Evolutionary conservation across 2,329 filamentous ascomycete genomes (phyloP), one percentile per base, ranked within the genome.

Genomic region (Calonectria multiphialidica): DNA sequence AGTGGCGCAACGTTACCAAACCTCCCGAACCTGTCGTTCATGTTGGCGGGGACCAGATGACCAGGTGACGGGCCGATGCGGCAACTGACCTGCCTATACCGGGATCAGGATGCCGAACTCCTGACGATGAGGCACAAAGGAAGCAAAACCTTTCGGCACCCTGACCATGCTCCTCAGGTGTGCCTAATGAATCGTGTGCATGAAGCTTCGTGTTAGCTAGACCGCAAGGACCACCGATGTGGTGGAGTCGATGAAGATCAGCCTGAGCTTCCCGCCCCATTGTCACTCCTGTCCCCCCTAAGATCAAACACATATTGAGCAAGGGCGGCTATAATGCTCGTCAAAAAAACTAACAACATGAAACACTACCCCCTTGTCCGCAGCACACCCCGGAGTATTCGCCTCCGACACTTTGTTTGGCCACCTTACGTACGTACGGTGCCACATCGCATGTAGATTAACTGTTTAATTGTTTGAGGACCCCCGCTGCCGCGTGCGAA

Each of bases 381-480:
- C 40, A 42, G 23, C 40, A 12, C 53, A 66, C 37, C 61, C 25
- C 55, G 23, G 55, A 68, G 61, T 57, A 78, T 66, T 66, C 30
- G 33, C 68, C 73, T 72, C 53, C 72, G 64, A 72, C 64, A 47
- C 57, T 28, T 49, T 71, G 33, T 61, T 70, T 76, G 64, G 61
- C 62, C 71, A 68, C 61, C 61, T 67, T 69, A 63, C 35, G 69
- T 72, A 55, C 28, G 21, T 66, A 71, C 68, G 68, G 65, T 69
- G 68, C 72, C 70, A 71, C 71, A 72, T 68, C 61, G 37, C 75
- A 72, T 12, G 61, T 77, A 72, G 44, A 77, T 77, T 75, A 59
- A 42, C 28, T 37, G 28, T 62, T 33, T 40, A 28, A 47, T 68
- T 55, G 59, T 66, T 73, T 62, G 50, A 67, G 18, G 30, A 30